phyloP scores from a whole-genome alignment of 306 rosid species.

The Mimosa bimucronata region DNA sequence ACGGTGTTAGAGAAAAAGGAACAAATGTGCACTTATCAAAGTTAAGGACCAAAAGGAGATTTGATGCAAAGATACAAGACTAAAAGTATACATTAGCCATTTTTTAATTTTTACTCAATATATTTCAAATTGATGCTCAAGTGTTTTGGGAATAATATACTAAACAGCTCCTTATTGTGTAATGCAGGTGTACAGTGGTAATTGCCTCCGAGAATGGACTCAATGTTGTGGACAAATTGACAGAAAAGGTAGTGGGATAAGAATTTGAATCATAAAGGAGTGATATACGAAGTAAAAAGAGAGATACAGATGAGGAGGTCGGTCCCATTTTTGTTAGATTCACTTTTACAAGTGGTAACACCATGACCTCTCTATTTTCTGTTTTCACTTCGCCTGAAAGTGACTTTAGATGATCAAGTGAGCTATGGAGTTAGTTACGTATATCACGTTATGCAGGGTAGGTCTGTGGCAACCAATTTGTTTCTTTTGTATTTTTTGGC shows the following conservation, averaged over 20 bases:
- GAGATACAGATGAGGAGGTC: neutral
- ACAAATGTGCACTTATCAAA: too few species aligned
- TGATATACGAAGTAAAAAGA: neutral
- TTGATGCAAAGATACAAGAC: too few species aligned
- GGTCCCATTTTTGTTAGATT: neutral
- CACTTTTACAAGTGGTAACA: neutral
- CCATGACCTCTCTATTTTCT: neutral
- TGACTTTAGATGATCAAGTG: neutral
- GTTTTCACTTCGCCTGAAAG: neutral
- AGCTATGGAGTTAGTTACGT: neutral
- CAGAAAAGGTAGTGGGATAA: conserved; percentile 46
- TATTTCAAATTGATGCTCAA: neutral
- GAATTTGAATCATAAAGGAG: neutral
- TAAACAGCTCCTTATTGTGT: neutral
- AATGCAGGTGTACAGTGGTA: conserved; percentile 52
- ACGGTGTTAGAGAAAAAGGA: too few species aligned
- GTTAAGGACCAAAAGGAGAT: too few species aligned
- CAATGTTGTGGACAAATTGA: conserved; percentile 46
- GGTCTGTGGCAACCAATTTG: conserved; percentile 1
- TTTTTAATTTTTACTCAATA: neutral
- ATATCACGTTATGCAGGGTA: neutral
- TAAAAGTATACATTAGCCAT: too few species aligned
- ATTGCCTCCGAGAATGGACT: conserved; percentile 50
- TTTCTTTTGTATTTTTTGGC: neutral
- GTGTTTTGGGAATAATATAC: neutral